Percentiles rank a stretch among this genome's conserved stretches.
Evolutionary conservation across 371 early-diverging fungal species (phyloP).

Genomic region (Phascolomyces articulosus): DNA sequence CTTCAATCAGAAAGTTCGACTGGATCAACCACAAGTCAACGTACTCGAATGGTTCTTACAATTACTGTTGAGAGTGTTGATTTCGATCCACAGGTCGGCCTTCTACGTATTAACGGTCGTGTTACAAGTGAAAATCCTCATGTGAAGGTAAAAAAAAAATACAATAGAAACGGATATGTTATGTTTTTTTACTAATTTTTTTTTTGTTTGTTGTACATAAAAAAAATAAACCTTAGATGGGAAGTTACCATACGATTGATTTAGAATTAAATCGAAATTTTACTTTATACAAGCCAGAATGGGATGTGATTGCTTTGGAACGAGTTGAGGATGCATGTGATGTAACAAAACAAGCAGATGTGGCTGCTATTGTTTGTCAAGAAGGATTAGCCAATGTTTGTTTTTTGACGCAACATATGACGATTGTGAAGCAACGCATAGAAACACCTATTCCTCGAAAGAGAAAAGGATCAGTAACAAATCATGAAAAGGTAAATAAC

Average conservation of each 20-base stretch:
- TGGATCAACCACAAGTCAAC: conserved; percentile 86
- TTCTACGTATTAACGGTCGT: conserved; percentile 88
- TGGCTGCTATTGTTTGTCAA: conserved; percentile 93
- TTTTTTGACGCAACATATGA: conserved; percentile 93
- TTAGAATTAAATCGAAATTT: conserved; percentile 89
- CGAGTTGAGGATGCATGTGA: conserved; percentile 91
- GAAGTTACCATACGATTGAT: conserved; percentile 95
- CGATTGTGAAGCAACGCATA: conserved; percentile 91
- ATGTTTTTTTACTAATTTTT: not conserved
- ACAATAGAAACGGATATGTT: conserved; percentile 3
- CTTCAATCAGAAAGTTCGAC: conserved; percentile 85
- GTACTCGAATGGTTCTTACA: conserved; percentile 82
- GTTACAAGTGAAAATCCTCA: conserved; percentile 85
- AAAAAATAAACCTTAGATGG: conserved; percentile 78
- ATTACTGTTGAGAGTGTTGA: conserved; percentile 87
- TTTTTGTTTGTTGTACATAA: not conserved
- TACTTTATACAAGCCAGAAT: conserved; percentile 85
- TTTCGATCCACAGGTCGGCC: conserved; percentile 86
- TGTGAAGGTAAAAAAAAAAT: conserved; percentile 72
- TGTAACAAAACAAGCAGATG: conserved; percentile 89
- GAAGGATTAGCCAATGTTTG: conserved; percentile 97
- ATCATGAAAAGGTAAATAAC: conserved; percentile 82
- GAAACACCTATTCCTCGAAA: conserved; percentile 92
- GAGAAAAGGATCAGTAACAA: conserved; percentile 84
- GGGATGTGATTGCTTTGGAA: conserved; percentile 93